Base-by-base conservation (phyloP, 495 filamentous ascomycete genomes). In the Niebla homalea region DNA sequence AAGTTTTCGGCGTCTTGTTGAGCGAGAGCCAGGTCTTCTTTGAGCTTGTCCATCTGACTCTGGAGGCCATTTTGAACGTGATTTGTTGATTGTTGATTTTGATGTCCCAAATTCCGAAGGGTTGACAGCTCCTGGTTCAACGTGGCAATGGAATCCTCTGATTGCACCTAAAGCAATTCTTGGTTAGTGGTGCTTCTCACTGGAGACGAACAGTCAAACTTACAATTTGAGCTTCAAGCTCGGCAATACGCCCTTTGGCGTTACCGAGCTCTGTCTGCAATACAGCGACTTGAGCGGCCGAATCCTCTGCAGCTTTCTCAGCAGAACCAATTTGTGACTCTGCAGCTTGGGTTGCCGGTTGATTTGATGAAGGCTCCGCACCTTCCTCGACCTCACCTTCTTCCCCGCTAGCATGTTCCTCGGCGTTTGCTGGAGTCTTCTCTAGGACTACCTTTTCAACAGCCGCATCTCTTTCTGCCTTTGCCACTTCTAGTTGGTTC, bases 291-390 rank as follows among this genome's bases (percentile, higher is more conserved):
- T 19, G 36, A 12, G 56, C 26, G 23, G 40, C 23, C 18, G 38
- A 26, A n/a, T 48, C 42, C 21, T 42, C 57, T 38, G 69, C 59
- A 51, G 68, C 61, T 15, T 58, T 67, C 43, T 76, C 66, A 8
- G 76, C 75, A 36, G 68, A 64, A 10, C 68, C 66, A 41, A 72
- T 53, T 62, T 75, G 74, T 35, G 67, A 64, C 50, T 76, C 68
- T 25, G 72, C 53, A 4, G 57, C 61, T 56, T 69, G 66, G 14
- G 74, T 53, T 20, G 64, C 62, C 39, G 64, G 60, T 57, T 58
- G 10, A 57, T 62, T 5, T 59, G 46, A 4, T 58, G 62, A 35
- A 57, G 65, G 62, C 64, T 65, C 35, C 64, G 67, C 52, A 51
- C 51, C 53, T 26, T 64, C 51, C 23, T 57, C 46, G 35, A 61